A percentile compares a stretch with the other conserved stretches of the same genome.
Conservation (phyloP, 495 filamentous ascomycete genomes). For the Pyrenula aspistea region DNA sequence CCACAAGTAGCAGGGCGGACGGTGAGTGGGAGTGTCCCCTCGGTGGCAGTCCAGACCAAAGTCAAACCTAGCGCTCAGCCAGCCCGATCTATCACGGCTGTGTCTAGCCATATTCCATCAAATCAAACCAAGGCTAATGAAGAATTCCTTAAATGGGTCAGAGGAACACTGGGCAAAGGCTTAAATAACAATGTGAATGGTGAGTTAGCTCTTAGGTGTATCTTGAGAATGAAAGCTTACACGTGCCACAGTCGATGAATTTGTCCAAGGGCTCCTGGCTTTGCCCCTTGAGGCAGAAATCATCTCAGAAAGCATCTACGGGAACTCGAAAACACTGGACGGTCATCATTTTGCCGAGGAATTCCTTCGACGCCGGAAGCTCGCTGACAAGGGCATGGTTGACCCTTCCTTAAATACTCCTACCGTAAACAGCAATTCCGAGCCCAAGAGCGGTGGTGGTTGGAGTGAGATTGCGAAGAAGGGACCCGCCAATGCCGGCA, state of each 20-base stretch:
- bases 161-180: slow-evolving; percentile 53
- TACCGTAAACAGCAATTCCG: slow-evolving; percentile 28
- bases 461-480: slow-evolving; percentile 99
- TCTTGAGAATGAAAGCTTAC: slow-evolving; percentile 8
- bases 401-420: slow-evolving; percentile 33
- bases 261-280: slow-evolving; percentile 58
- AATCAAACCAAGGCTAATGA: slow-evolving; percentile 54
- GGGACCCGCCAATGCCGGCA: slow-evolving; percentile 39
- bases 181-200: slow-evolving; percentile 49
- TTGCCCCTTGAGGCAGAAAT: slow-evolving; percentile 68
- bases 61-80: slow-evolving; percentile 26
- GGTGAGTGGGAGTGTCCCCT: slow-evolving; percentile 33
- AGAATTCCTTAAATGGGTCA: slow-evolving; percentile 90
- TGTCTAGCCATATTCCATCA: slow-evolving; percentile 19
- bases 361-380: slow-evolving; percentile 81
- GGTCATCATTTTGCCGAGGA: slow-evolving; percentile 88
- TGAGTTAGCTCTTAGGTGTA: slow-evolving; percentile 14
- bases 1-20: slow-evolving; percentile 41
- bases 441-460: slow-evolving; percentile 42
- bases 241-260: slow-evolving; percentile 55
- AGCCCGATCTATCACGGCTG: slow-evolving; percentile 15
- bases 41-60: slow-evolving; percentile 26
- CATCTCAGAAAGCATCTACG: slow-evolving; percentile 82
- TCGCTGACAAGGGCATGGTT: slow-evolving; percentile 80
- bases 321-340: slow-evolving; percentile 73